A percentile compares a stretch with the other conserved stretches of the same genome.
phyloP scores from a whole-genome alignment of 441 rosid genomes.

The Eutrema salsugineum region DNA sequence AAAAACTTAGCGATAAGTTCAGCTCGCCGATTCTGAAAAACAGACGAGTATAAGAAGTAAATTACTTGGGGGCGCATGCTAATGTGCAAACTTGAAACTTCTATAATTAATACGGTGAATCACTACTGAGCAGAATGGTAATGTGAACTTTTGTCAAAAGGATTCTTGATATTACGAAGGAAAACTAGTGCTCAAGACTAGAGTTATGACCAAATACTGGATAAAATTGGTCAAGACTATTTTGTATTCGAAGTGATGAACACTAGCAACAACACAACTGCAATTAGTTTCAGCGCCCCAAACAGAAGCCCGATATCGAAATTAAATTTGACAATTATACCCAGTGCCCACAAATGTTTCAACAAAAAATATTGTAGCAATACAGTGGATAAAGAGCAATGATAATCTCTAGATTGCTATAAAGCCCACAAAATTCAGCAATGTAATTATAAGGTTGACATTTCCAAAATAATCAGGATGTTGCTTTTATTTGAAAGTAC shows the following conservation, averaged over 20 bases:
- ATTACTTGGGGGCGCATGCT: background rate
- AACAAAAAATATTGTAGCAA: background rate
- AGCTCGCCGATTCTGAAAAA: conserved; percentile 88
- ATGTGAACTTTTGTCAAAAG: background rate
- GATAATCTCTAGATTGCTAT: background rate
- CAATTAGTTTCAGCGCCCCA: background rate
- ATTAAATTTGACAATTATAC: background rate
- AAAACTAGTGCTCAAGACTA: background rate
- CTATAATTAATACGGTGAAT: background rate
- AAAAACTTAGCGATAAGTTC: conserved; percentile 97
- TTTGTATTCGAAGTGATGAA: background rate
- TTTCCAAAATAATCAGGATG: conserved; percentile 2
- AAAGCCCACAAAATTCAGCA: background rate
- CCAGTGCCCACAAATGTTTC: background rate
- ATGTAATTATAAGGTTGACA: background rate
- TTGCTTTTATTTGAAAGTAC: background rate
- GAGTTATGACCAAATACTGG: background rate
- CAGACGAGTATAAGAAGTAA: conserved; percentile 21
- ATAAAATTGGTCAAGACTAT: background rate
- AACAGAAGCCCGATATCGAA: background rate
- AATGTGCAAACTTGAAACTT: background rate
- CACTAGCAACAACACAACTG: background rate
- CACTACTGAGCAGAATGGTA: background rate
- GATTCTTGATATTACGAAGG: background rate
- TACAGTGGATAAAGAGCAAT: background rate